Percentiles rank a stretch among this genome's conserved stretches.
Conservation (phyloP, 371 early-diverging fungal genomes). For the Mucor plumbeus region DNA sequence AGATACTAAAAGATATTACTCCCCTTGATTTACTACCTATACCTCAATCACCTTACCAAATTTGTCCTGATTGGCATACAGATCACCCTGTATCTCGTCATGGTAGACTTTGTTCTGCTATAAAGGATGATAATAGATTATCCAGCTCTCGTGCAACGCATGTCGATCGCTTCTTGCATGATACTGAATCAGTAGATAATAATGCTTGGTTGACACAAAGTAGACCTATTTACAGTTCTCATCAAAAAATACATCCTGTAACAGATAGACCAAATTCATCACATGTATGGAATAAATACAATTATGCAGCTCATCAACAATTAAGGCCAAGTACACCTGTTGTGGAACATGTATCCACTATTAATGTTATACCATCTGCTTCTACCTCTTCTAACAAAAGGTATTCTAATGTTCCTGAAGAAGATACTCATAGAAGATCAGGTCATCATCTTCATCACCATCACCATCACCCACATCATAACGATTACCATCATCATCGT, state of each 20-base stretch:
- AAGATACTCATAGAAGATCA: slow-evolving; percentile 11
- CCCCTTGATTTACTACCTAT: slow-evolving; percentile 23
- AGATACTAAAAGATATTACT: slow-evolving; percentile 12
- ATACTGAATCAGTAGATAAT: background rate
- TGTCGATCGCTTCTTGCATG: slow-evolving; percentile 20
- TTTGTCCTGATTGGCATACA: slow-evolving; percentile 32
- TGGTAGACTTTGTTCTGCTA: slow-evolving; percentile 17
- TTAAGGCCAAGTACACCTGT: slow-evolving; percentile 20
- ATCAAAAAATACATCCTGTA: slow-evolving; percentile 31
- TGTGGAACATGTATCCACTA: slow-evolving; percentile 1
- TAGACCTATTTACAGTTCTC: slow-evolving; percentile 36
- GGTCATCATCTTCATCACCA: slow-evolving; percentile 7
- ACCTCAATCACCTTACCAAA: slow-evolving; percentile 27
- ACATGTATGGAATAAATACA: slow-evolving; percentile 21
- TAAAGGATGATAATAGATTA: background rate
- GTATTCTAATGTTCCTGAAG: background rate
- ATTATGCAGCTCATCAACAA: slow-evolving; percentile 23
- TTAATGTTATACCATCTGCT: background rate
- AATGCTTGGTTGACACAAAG: slow-evolving; percentile 20
- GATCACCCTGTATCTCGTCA: slow-evolving; percentile 14
- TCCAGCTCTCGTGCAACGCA: background rate
- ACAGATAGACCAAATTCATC: slow-evolving; percentile 26
- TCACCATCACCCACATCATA: slow-evolving; percentile 3
- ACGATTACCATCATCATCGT: slow-evolving; percentile 1
- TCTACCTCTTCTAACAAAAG: background rate